Percentiles rank a stretch among this genome's conserved stretches.
Conservation (phyloP, 2,329 filamentous ascomycete genomes). For the Aspergillus floridensis region DNA sequence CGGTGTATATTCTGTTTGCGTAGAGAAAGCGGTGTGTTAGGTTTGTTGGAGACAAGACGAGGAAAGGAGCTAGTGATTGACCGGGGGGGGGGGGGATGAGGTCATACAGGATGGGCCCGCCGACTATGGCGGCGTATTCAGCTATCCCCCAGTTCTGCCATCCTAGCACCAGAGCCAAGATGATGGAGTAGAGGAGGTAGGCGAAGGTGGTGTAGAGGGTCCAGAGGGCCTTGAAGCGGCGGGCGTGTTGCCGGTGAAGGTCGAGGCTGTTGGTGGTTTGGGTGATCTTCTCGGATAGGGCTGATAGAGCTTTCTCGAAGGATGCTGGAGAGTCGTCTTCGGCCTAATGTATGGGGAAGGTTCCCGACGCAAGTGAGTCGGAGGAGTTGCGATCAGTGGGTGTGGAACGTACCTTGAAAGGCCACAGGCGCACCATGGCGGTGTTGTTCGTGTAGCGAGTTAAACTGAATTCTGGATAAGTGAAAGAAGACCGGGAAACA, state of each 20-base stretch:
- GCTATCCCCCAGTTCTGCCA: slow-evolving; percentile 71
- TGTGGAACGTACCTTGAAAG: slow-evolving; percentile 65
- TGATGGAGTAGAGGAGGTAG: slow-evolving; percentile 81
- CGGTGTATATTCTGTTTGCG: slow-evolving; percentile 67
- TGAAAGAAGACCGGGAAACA: background rate
- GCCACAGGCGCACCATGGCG: slow-evolving; percentile 79
- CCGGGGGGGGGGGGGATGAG: background rate
- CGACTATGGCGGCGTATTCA: slow-evolving; percentile 76
- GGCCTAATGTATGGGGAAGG: slow-evolving; percentile 51
- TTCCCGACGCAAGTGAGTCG: slow-evolving; percentile 2
- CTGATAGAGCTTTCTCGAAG: slow-evolving; percentile 87
- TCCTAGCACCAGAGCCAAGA: slow-evolving; percentile 80
- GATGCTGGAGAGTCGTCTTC: slow-evolving; percentile 79
- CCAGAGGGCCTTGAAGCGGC: slow-evolving; percentile 79
- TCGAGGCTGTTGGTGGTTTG: slow-evolving; percentile 72
- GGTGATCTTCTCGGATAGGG: slow-evolving; percentile 78
- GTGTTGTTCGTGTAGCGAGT: background rate
- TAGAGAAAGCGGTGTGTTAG: background rate
- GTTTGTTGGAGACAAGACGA: background rate
- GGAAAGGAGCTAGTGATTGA: too few relatives aligned
- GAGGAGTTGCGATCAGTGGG: background rate
- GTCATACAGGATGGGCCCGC: slow-evolving; percentile 72
- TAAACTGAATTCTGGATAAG: background rate
- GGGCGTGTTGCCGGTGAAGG: slow-evolving; percentile 65
- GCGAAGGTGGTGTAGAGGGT: slow-evolving; percentile 88